A percentile compares a stretch with the other conserved stretches of the same genome.
phyloP scores from a whole-genome alignment of 306 rosid genomes.

The Cucurbita moschata region DNA sequence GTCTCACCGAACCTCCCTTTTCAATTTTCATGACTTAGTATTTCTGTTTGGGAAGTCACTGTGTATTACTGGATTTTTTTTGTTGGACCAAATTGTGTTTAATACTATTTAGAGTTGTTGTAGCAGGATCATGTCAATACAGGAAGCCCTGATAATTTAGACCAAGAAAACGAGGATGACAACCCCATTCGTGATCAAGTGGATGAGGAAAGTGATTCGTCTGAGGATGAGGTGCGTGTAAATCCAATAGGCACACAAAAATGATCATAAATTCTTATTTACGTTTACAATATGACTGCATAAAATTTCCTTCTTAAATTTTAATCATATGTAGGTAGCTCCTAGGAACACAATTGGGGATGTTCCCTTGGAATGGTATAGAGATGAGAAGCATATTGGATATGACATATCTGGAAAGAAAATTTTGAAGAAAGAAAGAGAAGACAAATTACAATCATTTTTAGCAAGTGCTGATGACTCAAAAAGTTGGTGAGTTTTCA shows the following conservation, averaged over 20 bases:
- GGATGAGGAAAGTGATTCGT: conserved; percentile 74
- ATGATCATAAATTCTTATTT: background rate
- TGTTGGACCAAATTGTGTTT: background rate
- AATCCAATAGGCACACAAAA: background rate
- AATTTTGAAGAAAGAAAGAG: conserved; percentile 61
- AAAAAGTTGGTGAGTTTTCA: conserved; percentile 50
- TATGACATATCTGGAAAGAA: conserved; percentile 72
- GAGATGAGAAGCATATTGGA: conserved; percentile 81
- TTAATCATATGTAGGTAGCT: conserved; percentile 37
- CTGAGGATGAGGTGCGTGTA: conserved; percentile 77
- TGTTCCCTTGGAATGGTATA: conserved; percentile 78
- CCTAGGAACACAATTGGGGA: conserved; percentile 80
- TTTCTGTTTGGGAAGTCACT: background rate
- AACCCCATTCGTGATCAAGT: conserved; percentile 28
- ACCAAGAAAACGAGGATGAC: conserved; percentile 24
- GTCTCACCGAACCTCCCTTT: no score
- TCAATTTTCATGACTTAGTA: no score
- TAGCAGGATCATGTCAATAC: conserved; percentile 30
- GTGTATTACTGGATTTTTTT: background rate
- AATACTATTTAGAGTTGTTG: conserved; percentile 3
- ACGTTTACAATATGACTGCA: background rate
- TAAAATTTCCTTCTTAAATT: background rate
- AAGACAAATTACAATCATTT: conserved; percentile 62
- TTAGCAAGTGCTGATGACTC: conserved; percentile 73
- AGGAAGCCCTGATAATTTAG: background rate